A percentile compares a stretch with the other conserved stretches of the same genome.
These are phyloP conservation scores for Tuber borchii DNA, from an alignment of 495 filamentous ascomycete species.

Conservation along the genomic window DNA sequence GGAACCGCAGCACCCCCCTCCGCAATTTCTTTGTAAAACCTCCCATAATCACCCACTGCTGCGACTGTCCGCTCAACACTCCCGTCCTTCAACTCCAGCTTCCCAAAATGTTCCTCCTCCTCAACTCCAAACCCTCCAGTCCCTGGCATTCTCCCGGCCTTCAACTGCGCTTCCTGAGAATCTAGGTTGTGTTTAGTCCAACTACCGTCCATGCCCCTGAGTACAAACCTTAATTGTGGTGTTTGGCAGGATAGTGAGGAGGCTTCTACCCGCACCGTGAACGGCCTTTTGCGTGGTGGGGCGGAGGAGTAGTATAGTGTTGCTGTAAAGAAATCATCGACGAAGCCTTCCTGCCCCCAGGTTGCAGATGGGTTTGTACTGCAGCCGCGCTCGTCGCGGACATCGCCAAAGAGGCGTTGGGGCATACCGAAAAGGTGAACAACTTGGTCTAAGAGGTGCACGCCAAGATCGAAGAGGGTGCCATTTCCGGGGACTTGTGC, in stretches of 20 bases:
- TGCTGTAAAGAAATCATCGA: conserved; percentile 38
- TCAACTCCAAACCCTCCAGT: conserved; percentile 58
- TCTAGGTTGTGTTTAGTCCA: conserved; percentile 76
- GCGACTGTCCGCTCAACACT: conserved; percentile 43
- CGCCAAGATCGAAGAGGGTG: conserved; percentile 74
- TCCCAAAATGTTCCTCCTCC: conserved; percentile 45
- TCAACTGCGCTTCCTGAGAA: conserved; percentile 74
- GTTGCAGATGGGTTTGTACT: conserved; percentile 21
- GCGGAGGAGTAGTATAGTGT: conserved; percentile 29
- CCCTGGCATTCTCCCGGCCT: conserved; percentile 52
- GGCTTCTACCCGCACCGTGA: conserved; percentile 44
- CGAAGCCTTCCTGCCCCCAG: conserved; percentile 34
- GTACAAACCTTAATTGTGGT: conserved; percentile 70
- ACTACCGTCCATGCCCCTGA: conserved; percentile 71
- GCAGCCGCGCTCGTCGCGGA: conserved; percentile 59
- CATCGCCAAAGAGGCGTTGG: conserved; percentile 58
- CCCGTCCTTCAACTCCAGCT: conserved; percentile 44
- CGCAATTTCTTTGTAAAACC: conserved; percentile 65
- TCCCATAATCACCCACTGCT: conserved; percentile 57
- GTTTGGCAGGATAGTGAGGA: conserved; percentile 63
- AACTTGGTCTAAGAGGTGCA: conserved; percentile 76
- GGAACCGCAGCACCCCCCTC: conserved; percentile 63
- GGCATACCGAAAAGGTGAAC: conserved; percentile 74
- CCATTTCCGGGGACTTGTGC: conserved; percentile 59
- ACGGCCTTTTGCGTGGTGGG: conserved; percentile 8